A percentile compares a stretch with the other conserved stretches of the same genome.
These are phyloP conservation scores for Aspergillus brunneoviolaceus DNA, from an alignment of 2,329 filamentous ascomycete genomes.

Conservation along the genomic window DNA sequence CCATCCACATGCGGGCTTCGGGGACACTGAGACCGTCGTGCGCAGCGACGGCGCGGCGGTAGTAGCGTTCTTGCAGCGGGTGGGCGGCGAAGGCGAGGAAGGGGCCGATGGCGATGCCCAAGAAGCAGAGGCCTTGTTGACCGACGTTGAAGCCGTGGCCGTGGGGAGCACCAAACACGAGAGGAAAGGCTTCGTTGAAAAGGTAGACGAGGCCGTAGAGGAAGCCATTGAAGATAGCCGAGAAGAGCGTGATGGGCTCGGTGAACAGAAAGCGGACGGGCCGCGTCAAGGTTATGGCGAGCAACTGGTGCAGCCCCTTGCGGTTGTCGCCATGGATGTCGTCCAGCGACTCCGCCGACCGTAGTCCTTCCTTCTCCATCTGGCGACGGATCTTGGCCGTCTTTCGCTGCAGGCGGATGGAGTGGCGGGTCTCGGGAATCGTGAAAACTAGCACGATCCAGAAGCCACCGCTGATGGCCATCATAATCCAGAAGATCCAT, in stretches of 20 bases:
- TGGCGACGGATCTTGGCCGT: slow-evolving; percentile 52
- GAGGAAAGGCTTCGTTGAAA: slow-evolving; percentile 68
- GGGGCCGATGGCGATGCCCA: slow-evolving; percentile 61
- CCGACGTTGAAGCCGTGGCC: slow-evolving; percentile 58
- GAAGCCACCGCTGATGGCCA: slow-evolving; percentile 55
- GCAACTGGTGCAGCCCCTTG: slow-evolving; percentile 71
- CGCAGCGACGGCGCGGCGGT: slow-evolving; percentile 39
- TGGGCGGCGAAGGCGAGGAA: slow-evolving; percentile 58
- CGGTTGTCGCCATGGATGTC: slow-evolving; percentile 38
- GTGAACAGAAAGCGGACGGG: slow-evolving; percentile 50
- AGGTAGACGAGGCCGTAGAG: slow-evolving; percentile 73
- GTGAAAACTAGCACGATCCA: slow-evolving; percentile 49
- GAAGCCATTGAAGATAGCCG: slow-evolving; percentile 55
- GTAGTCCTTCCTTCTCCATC: slow-evolving; percentile 51
- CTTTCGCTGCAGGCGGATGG: slow-evolving; percentile 56
- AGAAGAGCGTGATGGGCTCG: slow-evolving; percentile 31
- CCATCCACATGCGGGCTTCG: slow-evolving; percentile 66
- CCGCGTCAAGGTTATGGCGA: slow-evolving; percentile 66
- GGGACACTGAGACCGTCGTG: slow-evolving; percentile 54
- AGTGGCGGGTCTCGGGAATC: slow-evolving; percentile 57
- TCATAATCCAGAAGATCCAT: slow-evolving; percentile 62
- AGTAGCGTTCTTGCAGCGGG: slow-evolving; percentile 47
- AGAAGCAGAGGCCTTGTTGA: slow-evolving; percentile 57
- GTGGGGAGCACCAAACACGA: slow-evolving; percentile 65
- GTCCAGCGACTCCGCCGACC: slow-evolving; percentile 58